Evolutionary conservation across 352 stramenopile genomes (phyloP).

Genomic region (Thraustotheca clavata): DNA sequence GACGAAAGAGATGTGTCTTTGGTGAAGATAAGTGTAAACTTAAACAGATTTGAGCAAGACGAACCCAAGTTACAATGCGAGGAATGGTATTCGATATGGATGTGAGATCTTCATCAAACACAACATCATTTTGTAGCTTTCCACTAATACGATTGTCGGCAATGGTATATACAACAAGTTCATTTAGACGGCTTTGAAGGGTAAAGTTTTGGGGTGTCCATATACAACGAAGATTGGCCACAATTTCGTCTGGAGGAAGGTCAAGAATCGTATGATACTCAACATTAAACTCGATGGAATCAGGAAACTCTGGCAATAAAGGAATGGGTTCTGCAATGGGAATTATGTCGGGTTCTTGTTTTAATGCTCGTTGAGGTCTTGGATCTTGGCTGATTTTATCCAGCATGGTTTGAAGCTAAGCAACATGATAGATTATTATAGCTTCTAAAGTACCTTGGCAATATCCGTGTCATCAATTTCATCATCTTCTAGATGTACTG

Average conservation of each 20-base stretch:
- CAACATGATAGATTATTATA: neutral
- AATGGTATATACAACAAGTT: neutral
- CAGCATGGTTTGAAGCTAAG: constrained; percentile 21
- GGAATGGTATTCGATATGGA: neutral
- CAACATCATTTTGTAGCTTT: neutral
- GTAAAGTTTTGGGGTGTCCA: neutral
- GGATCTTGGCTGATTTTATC: constrained; percentile 12
- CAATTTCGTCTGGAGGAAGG: neutral
- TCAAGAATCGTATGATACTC: constrained; percentile 4
- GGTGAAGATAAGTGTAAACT: neutral
- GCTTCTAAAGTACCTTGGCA: neutral
- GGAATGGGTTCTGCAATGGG: neutral
- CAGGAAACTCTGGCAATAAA: neutral
- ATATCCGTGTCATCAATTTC: constrained; percentile 6
- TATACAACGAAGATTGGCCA: neutral
- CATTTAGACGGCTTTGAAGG: neutral
- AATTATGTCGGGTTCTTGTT: neutral
- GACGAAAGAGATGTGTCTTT: neutral
- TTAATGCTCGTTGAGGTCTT: neutral
- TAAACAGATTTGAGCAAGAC: constrained; percentile 11
- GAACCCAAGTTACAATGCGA: constrained; percentile 12
- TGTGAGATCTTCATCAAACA: neutral
- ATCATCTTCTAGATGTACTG: neutral
- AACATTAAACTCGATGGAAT: neutral
- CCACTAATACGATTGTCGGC: neutral